These are phyloP conservation scores for Ganoderma lucidum DNA, from an alignment of 1,284 basidiomycete species.

Conservation along the genomic window DNA sequence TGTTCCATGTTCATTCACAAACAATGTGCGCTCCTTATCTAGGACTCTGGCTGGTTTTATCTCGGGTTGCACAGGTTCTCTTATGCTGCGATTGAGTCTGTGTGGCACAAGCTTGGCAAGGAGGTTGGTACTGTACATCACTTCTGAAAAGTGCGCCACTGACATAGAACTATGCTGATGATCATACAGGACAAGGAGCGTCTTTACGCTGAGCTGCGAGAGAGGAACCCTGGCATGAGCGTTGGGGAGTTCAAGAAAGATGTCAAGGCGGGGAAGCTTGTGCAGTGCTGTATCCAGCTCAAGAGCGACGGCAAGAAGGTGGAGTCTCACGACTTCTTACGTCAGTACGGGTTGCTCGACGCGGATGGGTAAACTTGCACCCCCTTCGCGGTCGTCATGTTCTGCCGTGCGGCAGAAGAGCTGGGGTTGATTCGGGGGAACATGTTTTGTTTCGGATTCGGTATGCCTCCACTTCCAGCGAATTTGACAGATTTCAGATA, in stretches of 20 bases:
- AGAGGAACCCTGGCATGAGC: conserved; percentile 26
- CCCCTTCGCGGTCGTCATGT: background rate
- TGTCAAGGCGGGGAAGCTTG: conserved; percentile 34
- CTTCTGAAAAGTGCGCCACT: background rate
- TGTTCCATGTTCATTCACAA: background rate
- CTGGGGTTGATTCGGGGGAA: background rate
- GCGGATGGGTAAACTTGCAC: conserved; percentile 13
- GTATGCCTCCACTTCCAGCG: background rate
- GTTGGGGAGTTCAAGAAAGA: conserved; percentile 26
- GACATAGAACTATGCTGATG: background rate
- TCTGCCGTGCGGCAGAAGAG: background rate
- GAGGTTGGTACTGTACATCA: conserved; percentile 26
- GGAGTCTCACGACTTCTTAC: conserved; percentile 30
- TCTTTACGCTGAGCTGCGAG: conserved; percentile 26
- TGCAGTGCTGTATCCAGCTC: conserved; percentile 40
- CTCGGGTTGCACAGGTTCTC: conserved; percentile 36
- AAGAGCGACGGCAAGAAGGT: conserved; percentile 24
- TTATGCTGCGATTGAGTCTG: conserved; percentile 24
- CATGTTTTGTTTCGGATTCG: background rate
- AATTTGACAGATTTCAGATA: background rate
- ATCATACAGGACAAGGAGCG: conserved; percentile 28
- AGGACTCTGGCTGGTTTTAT: conserved; percentile 37
- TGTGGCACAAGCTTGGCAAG: conserved; percentile 35
- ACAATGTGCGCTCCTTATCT: background rate
- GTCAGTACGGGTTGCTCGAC: conserved; percentile 21